phyloP scores from a whole-genome alignment of 2,329 filamentous ascomycete species.

The Fonsecaea erecta region DNA sequence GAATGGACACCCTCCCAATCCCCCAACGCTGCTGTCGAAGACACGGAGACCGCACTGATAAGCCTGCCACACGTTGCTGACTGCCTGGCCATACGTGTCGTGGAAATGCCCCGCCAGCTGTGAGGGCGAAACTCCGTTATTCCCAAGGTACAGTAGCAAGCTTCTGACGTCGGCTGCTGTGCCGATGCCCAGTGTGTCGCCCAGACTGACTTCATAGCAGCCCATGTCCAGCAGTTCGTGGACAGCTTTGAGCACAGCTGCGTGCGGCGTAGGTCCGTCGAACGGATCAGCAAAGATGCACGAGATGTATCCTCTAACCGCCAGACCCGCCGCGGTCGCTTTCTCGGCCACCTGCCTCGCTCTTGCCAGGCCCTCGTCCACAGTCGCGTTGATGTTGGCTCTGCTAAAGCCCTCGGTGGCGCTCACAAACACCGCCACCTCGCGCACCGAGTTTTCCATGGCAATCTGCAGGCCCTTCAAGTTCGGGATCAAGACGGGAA shows the following conservation, averaged over 20 bases:
- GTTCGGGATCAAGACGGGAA: conserved; percentile 51
- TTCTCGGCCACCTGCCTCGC: conserved; percentile 42
- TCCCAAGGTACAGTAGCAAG: conserved; percentile 43
- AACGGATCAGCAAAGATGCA: conserved; percentile 53
- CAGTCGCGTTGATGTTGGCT: conserved; percentile 50
- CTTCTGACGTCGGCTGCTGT: conserved; percentile 54
- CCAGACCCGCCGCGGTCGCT: conserved; percentile 40
- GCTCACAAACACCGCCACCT: conserved; percentile 50
- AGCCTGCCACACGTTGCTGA: conserved; percentile 79
- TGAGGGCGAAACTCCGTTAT: conserved; percentile 65
- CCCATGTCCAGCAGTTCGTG: conserved; percentile 77
- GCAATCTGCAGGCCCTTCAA: conserved; percentile 62
- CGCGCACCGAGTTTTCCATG: conserved; percentile 44
- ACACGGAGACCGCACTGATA: conserved; percentile 76
- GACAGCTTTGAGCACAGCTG: conserved; percentile 56
- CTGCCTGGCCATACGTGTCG: conserved; percentile 82
- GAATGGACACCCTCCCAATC: conserved; percentile 83
- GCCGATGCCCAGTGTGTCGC: conserved; percentile 90
- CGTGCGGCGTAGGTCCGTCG: conserved; percentile 58
- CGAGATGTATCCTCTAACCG: conserved; percentile 45
- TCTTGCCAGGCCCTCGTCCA: conserved; percentile 45
- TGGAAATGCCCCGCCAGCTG: conserved; percentile 85
- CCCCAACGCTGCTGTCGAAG: conserved; percentile 80
- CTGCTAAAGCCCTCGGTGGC: conserved; percentile 51
- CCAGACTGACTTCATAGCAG: conserved; percentile 86